These are phyloP conservation scores for Fennellomyces sp. DNA, from an alignment of 371 early-diverging fungal species.

Conservation along the genomic window DNA sequence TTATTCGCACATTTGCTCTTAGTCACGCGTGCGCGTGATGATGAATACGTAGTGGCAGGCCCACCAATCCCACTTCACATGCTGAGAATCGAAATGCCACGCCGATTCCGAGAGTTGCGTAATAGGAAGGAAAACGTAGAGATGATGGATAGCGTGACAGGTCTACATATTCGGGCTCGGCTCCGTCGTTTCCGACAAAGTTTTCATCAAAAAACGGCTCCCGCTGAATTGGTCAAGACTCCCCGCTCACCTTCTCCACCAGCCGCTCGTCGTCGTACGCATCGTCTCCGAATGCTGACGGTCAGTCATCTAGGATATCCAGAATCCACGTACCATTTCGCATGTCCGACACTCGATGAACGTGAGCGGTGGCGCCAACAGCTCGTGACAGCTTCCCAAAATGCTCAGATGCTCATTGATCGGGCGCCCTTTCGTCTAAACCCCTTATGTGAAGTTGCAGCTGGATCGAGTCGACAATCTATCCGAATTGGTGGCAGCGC, in stretches of 20 bases:
- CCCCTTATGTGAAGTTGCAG: slow-evolving; percentile 13
- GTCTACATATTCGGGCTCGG: slow-evolving; percentile 19
- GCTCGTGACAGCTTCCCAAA: slow-evolving; percentile 3
- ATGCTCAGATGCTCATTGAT: not conserved
- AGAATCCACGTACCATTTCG: slow-evolving; percentile 12
- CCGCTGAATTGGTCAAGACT: not conserved
- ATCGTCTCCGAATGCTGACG: slow-evolving; percentile 3
- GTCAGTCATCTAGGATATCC: slow-evolving; percentile 16
- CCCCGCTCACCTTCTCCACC: not conserved
- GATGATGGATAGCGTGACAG: slow-evolving; percentile 9
- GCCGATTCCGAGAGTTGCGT: no score
- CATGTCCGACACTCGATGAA: slow-evolving; percentile 7
- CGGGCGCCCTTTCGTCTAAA: slow-evolving; percentile 13
- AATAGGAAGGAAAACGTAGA: no score
- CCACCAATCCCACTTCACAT: slow-evolving; percentile 32
- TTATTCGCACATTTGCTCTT: slow-evolving; percentile 40
- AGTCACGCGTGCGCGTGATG: slow-evolving; percentile 29
- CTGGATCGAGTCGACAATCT: slow-evolving; percentile 6
- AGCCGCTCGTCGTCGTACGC: not conserved
- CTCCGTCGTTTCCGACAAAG: slow-evolving; percentile 15
- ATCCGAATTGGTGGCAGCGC: slow-evolving; percentile 6
- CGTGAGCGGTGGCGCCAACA: slow-evolving; percentile 16
- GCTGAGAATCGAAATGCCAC: slow-evolving; percentile 11
- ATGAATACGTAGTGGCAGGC: slow-evolving; percentile 18
- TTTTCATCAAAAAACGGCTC: slow-evolving; percentile 6